Evolutionary conservation across 2,329 filamentous ascomycete genomes (phyloP), one percentile per base, ranked within the genome.

Genomic region (Cordyceps farinosa): DNA sequence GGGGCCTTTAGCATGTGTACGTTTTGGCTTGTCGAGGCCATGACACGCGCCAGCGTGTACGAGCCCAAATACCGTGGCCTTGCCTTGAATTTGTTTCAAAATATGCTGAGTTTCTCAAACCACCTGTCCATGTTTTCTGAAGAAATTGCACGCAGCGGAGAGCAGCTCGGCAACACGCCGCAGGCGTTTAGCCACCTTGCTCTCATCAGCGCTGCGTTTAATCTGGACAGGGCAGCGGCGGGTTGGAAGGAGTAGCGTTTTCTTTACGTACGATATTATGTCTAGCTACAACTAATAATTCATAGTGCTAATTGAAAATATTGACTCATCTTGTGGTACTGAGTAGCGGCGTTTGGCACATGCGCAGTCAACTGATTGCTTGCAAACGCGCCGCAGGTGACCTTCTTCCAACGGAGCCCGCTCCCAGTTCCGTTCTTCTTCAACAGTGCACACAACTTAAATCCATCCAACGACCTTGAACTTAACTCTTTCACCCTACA

Each of bases 1-100:
- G 90, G 90, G 29, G 89, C 89, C 27, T 92, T 92, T 71, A 87
- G 84, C 70, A 92, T 92, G 89, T 91, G 89, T 71, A 92, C 89
- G 0, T 92, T 92, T 73, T 92, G 90, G 90, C 84, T 92, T 0
- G 88, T 92, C 13, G 90, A 92, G 75, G 89, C 90, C 30, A 82
- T 92, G 76, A 90, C 89, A 36, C 82, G 90, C 38, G 89, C 89
- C 67, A 78, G 83, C 67, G 77, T 80, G 54, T 88, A 89, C 72
- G 86, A 90, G 67, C 78, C 79, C n/a, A 87, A 84, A 66, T 90
- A 90, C 67, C 77, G 88, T 27, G 73, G 78, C 13, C 78, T 81
- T 11, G 85, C 90, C 7, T 81, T 90, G 67, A 88, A 84, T 67
- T 79, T 91, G 48, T 92, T 92, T 68, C 89, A 92, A 75, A 91